phyloP scores from a whole-genome alignment of 2,329 filamentous ascomycete species.

The Paracamarosporium sp. region DNA sequence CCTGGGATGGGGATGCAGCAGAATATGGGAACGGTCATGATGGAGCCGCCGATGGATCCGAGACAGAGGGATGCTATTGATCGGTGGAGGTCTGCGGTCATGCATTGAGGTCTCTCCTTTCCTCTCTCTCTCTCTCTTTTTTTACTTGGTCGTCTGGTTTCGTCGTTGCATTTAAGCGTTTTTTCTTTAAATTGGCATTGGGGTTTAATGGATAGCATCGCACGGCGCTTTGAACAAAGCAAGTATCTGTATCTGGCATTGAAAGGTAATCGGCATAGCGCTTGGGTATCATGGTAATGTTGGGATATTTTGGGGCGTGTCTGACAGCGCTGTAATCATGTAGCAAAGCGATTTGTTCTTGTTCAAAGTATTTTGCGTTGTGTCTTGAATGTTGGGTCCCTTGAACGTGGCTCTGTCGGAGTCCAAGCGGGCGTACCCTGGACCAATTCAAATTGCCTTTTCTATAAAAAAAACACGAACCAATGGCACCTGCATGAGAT shows the following conservation, averaged over 20 bases:
- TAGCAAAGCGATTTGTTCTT: not conserved
- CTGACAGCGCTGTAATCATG: not conserved
- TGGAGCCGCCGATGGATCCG: slow-evolving; percentile 49
- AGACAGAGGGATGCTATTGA: slow-evolving; percentile 64
- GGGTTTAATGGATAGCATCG: not conserved
- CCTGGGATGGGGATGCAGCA: slow-evolving; percentile 12
- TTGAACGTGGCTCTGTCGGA: too few species aligned
- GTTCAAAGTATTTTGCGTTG: not conserved
- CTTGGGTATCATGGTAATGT: not conserved
- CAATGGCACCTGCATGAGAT: too few species aligned
- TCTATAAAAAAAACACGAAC: too few species aligned
- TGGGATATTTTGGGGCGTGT: not conserved
- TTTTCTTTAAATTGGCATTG: not conserved
- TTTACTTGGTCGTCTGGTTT: not conserved
- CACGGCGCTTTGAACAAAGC: not conserved
- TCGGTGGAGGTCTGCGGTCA: slow-evolving; percentile 61
- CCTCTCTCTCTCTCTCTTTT: not conserved
- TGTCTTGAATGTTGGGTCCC: not conserved
- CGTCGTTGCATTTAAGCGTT: not conserved
- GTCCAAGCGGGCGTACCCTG: too few species aligned
- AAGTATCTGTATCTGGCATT: not conserved
- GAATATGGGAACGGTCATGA: slow-evolving; percentile 22
- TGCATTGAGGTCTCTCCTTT: slow-evolving; percentile 19
- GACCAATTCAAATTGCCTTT: too few species aligned
- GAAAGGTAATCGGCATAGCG: not conserved